These are phyloP conservation scores for Irpex rosettiformis DNA, from an alignment of 1,284 basidiomycete genomes.

Conservation along the genomic window DNA sequence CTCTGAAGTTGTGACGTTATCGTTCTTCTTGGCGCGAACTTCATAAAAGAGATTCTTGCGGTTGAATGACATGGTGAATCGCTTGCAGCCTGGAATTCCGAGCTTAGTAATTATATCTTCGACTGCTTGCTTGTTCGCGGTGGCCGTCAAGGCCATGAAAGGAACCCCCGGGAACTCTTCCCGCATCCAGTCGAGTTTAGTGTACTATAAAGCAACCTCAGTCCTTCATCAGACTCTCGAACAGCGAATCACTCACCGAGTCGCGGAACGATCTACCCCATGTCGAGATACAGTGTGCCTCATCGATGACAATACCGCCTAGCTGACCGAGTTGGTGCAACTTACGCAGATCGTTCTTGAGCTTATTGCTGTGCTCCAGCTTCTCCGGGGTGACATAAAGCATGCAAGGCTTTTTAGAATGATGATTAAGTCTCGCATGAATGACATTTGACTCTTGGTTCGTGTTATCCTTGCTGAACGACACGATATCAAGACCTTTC, in stretches of 20 bases:
- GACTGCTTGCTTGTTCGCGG: conserved; percentile 77
- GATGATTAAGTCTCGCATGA: conserved; percentile 34
- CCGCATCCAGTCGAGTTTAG: conserved; percentile 66
- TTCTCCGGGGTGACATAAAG: conserved; percentile 97
- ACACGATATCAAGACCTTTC: conserved; percentile 70
- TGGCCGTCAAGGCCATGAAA: conserved; percentile 96
- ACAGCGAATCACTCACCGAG: conserved; percentile 46
- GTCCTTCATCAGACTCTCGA: neutral
- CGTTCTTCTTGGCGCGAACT: conserved; percentile 64
- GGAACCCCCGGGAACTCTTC: conserved; percentile 76
- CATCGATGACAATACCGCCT: conserved; percentile 93
- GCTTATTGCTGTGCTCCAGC: conserved; percentile 59
- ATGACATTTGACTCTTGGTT: conserved; percentile 34
- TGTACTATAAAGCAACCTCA: conserved; percentile 47
- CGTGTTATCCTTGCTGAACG: conserved; percentile 64
- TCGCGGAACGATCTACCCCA: conserved; percentile 87
- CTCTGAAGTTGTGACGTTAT: conserved; percentile 40
- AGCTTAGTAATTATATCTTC: conserved; percentile 79
- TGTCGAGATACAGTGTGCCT: conserved; percentile 89
- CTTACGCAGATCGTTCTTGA: conserved; percentile 52
- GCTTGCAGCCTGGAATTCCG: conserved; percentile 55
- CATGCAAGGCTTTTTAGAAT: conserved; percentile 51
- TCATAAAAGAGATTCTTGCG: conserved; percentile 85
- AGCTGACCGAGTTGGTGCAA: conserved; percentile 59
- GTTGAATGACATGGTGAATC: conserved; percentile 87